Evolutionary conservation across 2,329 filamentous ascomycete species (phyloP), one percentile per base, ranked within the genome.

Genomic region (Fusarium anthophilum): DNA sequence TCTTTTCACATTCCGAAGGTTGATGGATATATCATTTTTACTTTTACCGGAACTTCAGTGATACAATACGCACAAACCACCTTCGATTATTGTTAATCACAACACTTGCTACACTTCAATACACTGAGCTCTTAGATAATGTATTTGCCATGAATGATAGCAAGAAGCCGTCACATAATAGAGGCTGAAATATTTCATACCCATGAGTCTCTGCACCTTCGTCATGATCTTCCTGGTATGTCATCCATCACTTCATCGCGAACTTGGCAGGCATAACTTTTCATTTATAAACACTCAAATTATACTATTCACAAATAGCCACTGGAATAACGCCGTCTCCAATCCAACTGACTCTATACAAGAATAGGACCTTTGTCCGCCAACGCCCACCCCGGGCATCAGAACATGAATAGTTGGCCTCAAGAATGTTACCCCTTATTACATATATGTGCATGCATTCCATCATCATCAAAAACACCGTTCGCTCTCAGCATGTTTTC

Each of bases 311-410:
- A 67, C 30, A 62, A 64, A 32, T 60, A 56, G 63, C 57, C 64
- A 59, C 39, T 76, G 50, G 66, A 60, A 65, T 61, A 74, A 77
- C 76, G 74, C 66, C 74, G 51, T 75, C 41, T 73, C 63, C 62
- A 68, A 69, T 72, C 67, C 66, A 73, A 73, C 73, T 58, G 56
- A 72, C 68, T 77, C 69, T 78, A 77, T 76, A 76, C 66, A 78
- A 71, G 56, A 71, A 47, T 59, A 47, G 51, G 56, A 68, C 55
- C 69, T 47, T 66, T 66, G 56, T 66, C 67, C 51, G 60, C 54
- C 56, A 39, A 57, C 58, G 63, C 65, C 66, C 53, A 67, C 32
- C 56, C 54, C 48, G 41, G 59, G 57, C 66, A 66, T 70, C 65
- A 65, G 75, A 76, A 69, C 67, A 77, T 74, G 58, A 72, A 74